Evolutionary conservation across 108 stramenopile species (phyloP).

Genomic region (Stephanodiscus triporus): DNA sequence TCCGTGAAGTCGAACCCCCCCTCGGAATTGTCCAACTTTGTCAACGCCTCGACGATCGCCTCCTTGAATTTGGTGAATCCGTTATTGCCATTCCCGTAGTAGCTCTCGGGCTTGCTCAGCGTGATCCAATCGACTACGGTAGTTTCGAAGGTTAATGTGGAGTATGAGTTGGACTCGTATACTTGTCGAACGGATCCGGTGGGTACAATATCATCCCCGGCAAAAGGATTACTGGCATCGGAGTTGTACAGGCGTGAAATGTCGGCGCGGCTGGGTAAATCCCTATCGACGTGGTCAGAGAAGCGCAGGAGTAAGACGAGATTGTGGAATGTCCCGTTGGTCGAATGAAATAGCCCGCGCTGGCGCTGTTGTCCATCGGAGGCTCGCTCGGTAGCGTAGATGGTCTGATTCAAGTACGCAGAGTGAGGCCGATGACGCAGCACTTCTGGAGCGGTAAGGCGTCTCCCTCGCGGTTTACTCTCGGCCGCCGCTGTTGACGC

Average conservation of each 20-base stretch:
- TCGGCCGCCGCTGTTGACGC: not conserved
- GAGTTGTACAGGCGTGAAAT: constrained; percentile 57
- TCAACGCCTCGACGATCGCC: constrained; percentile 33
- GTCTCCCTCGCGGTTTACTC: not conserved
- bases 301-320: constrained; percentile 61
- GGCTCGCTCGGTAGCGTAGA: not conserved
- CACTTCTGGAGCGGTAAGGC: not conserved
- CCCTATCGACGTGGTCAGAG: constrained; percentile 44
- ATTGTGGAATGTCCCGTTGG: constrained; percentile 44
- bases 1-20: constrained; percentile 13
- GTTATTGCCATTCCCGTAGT: constrained; percentile 54
- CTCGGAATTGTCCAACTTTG: not conserved
- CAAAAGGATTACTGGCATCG: not conserved
- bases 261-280: constrained; percentile 47
- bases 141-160: constrained; percentile 30
- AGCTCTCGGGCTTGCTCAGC: constrained; percentile 49
- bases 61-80: constrained; percentile 41
- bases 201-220: constrained; percentile 25
- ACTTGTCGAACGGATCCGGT: constrained; percentile 50
- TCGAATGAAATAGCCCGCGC: not conserved
- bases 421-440: not conserved
- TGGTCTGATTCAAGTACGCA: not conserved
- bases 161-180: constrained; percentile 38
- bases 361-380: not conserved
- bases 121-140: constrained; percentile 57